Percentiles rank a stretch among this genome's conserved stretches.
These are phyloP conservation scores for Anacardium occidentale DNA, from an alignment of 345 rosid species.

Conservation along the genomic window DNA sequence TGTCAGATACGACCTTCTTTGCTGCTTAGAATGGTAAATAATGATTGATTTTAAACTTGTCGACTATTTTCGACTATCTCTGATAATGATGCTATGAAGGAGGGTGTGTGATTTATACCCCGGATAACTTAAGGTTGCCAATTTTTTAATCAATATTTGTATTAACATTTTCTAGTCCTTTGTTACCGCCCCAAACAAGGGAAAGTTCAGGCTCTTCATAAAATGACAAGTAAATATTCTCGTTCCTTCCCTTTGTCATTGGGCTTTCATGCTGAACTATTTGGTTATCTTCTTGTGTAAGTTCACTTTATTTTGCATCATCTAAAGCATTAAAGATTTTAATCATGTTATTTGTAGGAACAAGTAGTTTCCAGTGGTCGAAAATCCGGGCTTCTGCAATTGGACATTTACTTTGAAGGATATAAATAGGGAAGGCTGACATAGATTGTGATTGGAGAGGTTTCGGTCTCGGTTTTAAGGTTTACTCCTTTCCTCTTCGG, in stretches of 20 bases:
- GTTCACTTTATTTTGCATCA: not conserved
- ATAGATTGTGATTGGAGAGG: constrained; percentile 99
- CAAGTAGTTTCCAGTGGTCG: constrained; percentile 85
- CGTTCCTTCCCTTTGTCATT: not conserved
- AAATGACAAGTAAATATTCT: no score
- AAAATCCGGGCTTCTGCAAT: constrained; percentile 95
- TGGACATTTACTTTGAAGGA: constrained; percentile 97
- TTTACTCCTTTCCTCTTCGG: constrained; percentile 20
- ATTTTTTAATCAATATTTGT: constrained; percentile 3
- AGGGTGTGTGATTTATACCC: constrained; percentile 90
- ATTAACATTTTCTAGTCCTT: not conserved
- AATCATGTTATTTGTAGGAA: constrained; percentile 44
- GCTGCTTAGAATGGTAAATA: no score
- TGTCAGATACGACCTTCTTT: constrained; percentile 11
- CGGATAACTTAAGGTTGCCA: constrained; percentile 50
- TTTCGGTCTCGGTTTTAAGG: constrained; percentile 98
- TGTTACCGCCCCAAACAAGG: not conserved
- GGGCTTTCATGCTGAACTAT: not conserved
- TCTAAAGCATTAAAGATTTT: constrained; percentile 14
- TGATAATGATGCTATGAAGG: constrained; percentile 95
- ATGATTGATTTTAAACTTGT: no score
- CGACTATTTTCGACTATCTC: no score
- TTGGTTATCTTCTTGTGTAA: not conserved
- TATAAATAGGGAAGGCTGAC: constrained; percentile 71
- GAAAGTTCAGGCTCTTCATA: not conserved